A percentile compares a stretch with the other conserved stretches of the same genome.
Evolutionary conservation across 1,284 basidiomycete species (phyloP).

Genomic region (Ganoderma multipileum): DNA sequence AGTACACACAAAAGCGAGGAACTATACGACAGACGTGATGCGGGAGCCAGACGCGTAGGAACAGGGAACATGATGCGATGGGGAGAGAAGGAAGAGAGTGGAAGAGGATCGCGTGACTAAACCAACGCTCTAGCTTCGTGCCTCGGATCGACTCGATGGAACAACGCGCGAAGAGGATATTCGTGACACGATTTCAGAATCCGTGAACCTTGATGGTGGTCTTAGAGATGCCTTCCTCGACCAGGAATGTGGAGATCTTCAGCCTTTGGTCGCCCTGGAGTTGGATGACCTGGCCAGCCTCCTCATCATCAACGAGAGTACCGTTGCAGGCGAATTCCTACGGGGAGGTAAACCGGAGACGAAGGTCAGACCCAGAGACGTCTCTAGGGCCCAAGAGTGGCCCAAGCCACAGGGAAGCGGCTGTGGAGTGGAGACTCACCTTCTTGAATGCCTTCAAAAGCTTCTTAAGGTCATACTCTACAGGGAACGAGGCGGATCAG

Average conservation of each 20-base stretch:
- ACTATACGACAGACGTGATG: conserved; percentile 27
- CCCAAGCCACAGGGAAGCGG: not conserved
- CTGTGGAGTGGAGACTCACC: conserved; percentile 42
- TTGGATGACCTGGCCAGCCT: conserved; percentile 98
- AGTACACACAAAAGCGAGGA: conserved; percentile 36
- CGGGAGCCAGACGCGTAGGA: conserved; percentile 15
- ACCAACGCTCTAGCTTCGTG: conserved; percentile 32
- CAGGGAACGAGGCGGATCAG: conserved; percentile 5
- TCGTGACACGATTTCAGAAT: conserved; percentile 58
- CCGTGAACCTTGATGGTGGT: conserved; percentile 86
- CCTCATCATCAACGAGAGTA: conserved; percentile 95
- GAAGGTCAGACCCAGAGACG: not conserved
- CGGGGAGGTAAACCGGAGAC: not conserved
- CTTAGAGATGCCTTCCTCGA: conserved; percentile 78
- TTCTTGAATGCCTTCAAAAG: conserved; percentile 99
- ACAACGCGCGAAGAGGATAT: not conserved
- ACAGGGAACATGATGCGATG: conserved; percentile 20
- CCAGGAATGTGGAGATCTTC: conserved; percentile 90
- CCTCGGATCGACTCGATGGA: conserved; percentile 21
- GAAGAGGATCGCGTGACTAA: conserved; percentile 28
- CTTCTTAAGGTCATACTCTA: conserved; percentile 98
- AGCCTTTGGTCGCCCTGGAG: conserved; percentile 97
- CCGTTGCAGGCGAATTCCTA: conserved; percentile 99
- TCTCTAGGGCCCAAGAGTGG: not conserved
- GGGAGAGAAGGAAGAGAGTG: conserved; percentile 26